Conservation (phyloP, 2,329 filamentous ascomycete genomes). For the Aureobasidium sp. region DNA sequence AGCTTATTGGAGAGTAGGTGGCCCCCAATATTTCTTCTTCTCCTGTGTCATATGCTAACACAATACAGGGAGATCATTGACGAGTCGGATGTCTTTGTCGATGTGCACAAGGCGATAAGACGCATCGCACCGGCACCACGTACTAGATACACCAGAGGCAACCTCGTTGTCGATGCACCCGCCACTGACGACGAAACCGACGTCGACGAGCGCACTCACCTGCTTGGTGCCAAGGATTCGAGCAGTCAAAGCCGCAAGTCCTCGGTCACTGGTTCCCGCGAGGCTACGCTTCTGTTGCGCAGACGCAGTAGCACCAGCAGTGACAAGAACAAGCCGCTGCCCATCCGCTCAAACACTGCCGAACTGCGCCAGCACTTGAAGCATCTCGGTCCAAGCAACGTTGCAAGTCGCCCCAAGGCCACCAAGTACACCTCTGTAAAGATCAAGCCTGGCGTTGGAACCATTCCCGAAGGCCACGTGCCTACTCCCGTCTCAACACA, state of each 20-base stretch:
- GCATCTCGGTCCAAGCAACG: conserved; percentile 58
- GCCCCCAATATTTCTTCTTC: not conserved
- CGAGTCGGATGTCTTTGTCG: conserved; percentile 95
- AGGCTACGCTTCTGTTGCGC: conserved; percentile 38
- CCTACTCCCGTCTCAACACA: conserved; percentile 1
- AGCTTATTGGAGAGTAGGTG: conserved; percentile 90
- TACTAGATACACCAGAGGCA: conserved; percentile 35
- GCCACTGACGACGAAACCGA: conserved; percentile 23
- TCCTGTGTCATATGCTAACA: not conserved
- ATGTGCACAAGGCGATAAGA: conserved; percentile 95
- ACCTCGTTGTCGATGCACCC: conserved; percentile 18
- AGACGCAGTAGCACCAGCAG: conserved; percentile 39
- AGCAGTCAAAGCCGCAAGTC: conserved; percentile 7
- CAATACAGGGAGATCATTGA: conserved; percentile 82
- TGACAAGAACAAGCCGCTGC: conserved; percentile 21
- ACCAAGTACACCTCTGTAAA: conserved; percentile 59
- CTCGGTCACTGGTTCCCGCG: conserved; percentile 18
- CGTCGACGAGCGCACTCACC: conserved; percentile 16
- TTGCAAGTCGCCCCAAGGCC: conserved; percentile 52
- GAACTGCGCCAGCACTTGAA: conserved; percentile 55
- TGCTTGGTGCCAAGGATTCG: conserved; percentile 5
- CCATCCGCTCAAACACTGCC: conserved; percentile 45
- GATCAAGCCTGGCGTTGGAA: conserved; percentile 52
- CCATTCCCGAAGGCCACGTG: conserved; percentile 33
- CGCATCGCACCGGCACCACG: conserved; percentile 80